Percentiles rank a stretch among this genome's conserved stretches.
Evolutionary conservation across 2,329 filamentous ascomycete genomes (phyloP).

Genomic region (Pleoardoris graminearum): DNA sequence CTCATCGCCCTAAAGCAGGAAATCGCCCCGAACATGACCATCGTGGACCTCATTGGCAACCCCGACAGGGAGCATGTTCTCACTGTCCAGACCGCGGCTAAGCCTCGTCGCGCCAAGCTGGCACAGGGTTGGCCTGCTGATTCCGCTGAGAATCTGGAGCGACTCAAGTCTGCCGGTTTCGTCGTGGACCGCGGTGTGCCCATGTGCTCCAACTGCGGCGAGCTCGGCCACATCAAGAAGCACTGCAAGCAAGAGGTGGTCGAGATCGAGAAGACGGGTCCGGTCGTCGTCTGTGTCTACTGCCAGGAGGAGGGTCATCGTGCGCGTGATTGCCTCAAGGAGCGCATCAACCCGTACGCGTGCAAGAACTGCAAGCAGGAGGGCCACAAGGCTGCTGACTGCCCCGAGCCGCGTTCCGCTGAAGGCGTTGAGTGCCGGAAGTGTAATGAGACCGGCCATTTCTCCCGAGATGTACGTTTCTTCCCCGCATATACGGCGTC

Average conservation of each 20-base stretch:
- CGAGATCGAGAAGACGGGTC: constrained; percentile 51
- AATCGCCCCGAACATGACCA: constrained; percentile 50
- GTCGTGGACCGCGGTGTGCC: constrained; percentile 62
- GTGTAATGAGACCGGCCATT: constrained; percentile 58
- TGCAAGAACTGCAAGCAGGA: constrained; percentile 69
- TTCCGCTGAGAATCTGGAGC: constrained; percentile 63
- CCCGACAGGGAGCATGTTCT: constrained; percentile 67
- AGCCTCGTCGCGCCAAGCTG: constrained; percentile 58
- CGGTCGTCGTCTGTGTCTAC: constrained; percentile 64
- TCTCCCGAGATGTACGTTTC: constrained; percentile 34
- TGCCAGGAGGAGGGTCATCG: constrained; percentile 68
- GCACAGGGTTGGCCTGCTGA: constrained; percentile 62
- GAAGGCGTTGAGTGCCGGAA: constrained; percentile 67
- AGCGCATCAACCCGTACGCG: constrained; percentile 63
- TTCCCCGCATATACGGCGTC: constrained; percentile 28
- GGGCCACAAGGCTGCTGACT: constrained; percentile 43
- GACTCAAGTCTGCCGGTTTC: constrained; percentile 69
- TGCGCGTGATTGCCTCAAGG: constrained; percentile 63
- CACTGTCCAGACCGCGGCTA: constrained; percentile 63
- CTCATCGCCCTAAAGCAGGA: constrained; percentile 57
- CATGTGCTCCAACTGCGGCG: constrained; percentile 66
- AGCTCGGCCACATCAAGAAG: constrained; percentile 66
- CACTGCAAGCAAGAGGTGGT: constrained; percentile 62
- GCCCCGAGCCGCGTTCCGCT: constrained; percentile 51
- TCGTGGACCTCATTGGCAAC: constrained; percentile 59